These are phyloP conservation scores for Monilinia vaccinii-corymbosi DNA, from an alignment of 2,329 filamentous ascomycete genomes.

Conservation along the genomic window DNA sequence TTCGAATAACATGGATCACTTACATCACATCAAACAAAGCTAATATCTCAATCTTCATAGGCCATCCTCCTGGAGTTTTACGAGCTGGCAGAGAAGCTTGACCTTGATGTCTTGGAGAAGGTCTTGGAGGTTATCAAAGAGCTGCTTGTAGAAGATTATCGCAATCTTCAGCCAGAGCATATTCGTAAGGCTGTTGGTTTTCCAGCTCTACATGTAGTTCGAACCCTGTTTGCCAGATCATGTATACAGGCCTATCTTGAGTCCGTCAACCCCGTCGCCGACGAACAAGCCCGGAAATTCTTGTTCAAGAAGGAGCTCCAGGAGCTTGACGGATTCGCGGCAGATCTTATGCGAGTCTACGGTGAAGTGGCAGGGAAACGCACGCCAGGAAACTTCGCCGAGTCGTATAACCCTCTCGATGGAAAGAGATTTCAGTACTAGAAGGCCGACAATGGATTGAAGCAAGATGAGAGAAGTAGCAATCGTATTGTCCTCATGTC, in stretches of 20 bases:
- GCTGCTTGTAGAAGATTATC: not conserved
- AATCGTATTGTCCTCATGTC: not conserved
- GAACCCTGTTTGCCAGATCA: not conserved
- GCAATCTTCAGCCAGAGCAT: not conserved
- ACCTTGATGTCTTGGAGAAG: not conserved
- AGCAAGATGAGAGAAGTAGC: not conserved
- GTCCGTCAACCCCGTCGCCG: not conserved
- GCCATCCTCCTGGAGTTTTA: not conserved
- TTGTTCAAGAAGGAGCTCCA: constrained; percentile 10
- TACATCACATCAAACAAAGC: not conserved
- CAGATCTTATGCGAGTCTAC: constrained; percentile 6
- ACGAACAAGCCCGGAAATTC: not conserved
- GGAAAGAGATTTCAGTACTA: not conserved
- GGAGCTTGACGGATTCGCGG: constrained; percentile 10
- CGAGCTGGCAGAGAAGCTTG: not conserved
- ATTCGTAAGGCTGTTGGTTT: not conserved
- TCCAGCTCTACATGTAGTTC: not conserved
- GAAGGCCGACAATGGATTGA: not conserved
- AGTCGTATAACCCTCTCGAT: not conserved
- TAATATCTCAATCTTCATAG: not conserved
- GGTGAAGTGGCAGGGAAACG: not conserved
- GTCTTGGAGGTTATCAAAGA: not conserved
- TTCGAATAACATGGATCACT: not conserved
- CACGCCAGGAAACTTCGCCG: not conserved
- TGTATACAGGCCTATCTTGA: not conserved